phyloP scores from a whole-genome alignment of 495 filamentous ascomycete species.

The Neurospora sp. region DNA sequence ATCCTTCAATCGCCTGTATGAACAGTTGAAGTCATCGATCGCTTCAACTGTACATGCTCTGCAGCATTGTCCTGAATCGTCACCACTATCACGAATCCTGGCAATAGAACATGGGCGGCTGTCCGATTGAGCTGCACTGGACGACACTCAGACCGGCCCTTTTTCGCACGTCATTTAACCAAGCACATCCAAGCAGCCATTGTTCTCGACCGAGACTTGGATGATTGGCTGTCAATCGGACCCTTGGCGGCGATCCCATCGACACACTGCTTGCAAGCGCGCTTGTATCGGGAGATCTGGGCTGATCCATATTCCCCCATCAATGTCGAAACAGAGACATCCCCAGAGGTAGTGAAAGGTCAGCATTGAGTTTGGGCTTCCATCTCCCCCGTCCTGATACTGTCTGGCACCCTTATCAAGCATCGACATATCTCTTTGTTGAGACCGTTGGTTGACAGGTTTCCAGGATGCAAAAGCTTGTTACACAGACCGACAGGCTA shows the following conservation, averaged over 20 bases:
- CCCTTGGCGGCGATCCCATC: constrained; percentile 11
- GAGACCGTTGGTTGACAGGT: background rate
- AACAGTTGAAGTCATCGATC: background rate
- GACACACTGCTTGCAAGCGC: background rate
- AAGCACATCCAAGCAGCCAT: background rate
- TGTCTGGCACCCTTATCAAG: background rate
- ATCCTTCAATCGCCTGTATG: background rate
- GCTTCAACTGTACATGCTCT: background rate
- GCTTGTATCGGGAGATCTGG: background rate
- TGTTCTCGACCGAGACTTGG: background rate
- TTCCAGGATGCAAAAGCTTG: background rate
- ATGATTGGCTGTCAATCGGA: background rate
- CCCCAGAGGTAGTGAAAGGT: background rate
- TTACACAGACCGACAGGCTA: background rate
- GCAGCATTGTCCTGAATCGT: background rate
- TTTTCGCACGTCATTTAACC: background rate
- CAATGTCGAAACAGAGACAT: background rate
- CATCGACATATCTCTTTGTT: background rate
- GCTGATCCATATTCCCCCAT: background rate
- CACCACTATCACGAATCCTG: background rate
- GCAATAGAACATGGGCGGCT: background rate
- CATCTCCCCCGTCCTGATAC: background rate
- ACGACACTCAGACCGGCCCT: background rate
- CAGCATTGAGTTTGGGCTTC: background rate
- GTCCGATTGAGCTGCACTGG: background rate